A percentile compares a stretch with the other conserved stretches of the same genome.
Conservation (phyloP, 306 rosid species). For the Inga laurina region DNA sequence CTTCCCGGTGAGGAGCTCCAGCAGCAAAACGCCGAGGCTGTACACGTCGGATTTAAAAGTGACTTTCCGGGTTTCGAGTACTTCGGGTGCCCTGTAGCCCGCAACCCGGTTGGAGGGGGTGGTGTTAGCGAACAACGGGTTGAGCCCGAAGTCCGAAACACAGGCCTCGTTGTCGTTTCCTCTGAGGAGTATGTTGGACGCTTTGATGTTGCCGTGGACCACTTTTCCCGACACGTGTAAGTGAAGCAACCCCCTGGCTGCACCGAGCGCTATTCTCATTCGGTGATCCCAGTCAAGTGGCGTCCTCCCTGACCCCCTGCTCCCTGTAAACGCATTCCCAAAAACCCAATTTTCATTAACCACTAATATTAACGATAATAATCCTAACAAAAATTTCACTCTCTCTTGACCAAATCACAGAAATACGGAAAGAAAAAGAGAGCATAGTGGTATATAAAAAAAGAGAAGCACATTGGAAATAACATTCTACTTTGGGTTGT, state of each 20-base stretch:
- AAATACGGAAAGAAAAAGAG: background rate
- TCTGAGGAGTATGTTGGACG: slow-evolving; percentile 85
- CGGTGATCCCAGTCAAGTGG: slow-evolving; percentile 96
- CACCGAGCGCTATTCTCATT: slow-evolving; percentile 71
- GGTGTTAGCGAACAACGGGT: slow-evolving; percentile 65
- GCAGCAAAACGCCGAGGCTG: slow-evolving; percentile 83
- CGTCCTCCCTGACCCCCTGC: slow-evolving; percentile 95
- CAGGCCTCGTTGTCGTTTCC: slow-evolving; percentile 59
- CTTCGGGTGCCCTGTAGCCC: slow-evolving; percentile 91
- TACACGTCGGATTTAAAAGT: slow-evolving; percentile 92
- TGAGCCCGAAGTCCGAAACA: slow-evolving; percentile 83
- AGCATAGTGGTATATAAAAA: background rate
- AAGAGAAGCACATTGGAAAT: background rate
- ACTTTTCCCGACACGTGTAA: slow-evolving; percentile 86
- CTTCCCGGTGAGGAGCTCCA: slow-evolving; percentile 91
- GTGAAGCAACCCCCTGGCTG: slow-evolving; percentile 76
- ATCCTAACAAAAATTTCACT: background rate
- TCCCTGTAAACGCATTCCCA: slow-evolving; percentile 50
- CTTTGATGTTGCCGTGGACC: slow-evolving; percentile 89
- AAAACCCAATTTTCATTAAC: background rate
- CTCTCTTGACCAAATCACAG: background rate
- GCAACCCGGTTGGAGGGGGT: slow-evolving; percentile 78
- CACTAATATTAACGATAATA: background rate
- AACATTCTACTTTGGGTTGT: background rate
- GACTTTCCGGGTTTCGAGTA: slow-evolving; percentile 69